phyloP scores from a whole-genome alignment of 371 early-diverging fungal genomes.

The Lichtheimia hyalospora region DNA sequence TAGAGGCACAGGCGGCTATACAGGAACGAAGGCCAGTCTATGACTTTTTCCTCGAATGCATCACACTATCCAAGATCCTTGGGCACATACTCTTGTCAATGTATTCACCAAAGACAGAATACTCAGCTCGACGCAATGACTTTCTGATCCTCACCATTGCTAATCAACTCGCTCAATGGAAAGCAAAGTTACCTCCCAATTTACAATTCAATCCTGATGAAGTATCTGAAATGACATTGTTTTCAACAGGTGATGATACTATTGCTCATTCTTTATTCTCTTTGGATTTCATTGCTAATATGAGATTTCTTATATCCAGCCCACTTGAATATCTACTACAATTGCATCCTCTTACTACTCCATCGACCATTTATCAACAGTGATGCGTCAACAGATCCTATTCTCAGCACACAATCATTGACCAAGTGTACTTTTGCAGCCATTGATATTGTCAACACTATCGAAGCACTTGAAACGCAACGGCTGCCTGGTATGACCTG shows the following conservation, averaged over 20 bases:
- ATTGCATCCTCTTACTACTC: constrained; percentile 22
- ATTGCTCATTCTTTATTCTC: too few species aligned
- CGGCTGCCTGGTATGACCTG: constrained; percentile 27
- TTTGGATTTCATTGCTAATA: background rate
- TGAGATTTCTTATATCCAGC: constrained; percentile 5
- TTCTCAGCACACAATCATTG: constrained; percentile 26
- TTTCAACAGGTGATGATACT: too few species aligned
- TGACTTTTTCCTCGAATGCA: background rate
- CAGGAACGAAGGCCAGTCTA: background rate
- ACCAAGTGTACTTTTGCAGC: constrained; percentile 34
- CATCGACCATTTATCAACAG: constrained; percentile 21
- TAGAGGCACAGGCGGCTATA: background rate
- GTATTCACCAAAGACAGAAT: constrained; percentile 21
- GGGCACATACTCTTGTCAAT: constrained; percentile 31
- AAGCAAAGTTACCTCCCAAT: constrained; percentile 14
- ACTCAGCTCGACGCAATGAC: background rate
- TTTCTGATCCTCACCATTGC: too few species aligned
- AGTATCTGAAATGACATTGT: too few species aligned
- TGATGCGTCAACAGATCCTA: constrained; percentile 8
- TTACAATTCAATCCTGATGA: constrained; percentile 4
- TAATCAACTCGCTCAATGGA: constrained; percentile 6
- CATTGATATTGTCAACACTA: constrained; percentile 15
- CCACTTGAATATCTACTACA: background rate
- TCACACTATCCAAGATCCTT: constrained; percentile 22
- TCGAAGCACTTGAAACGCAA: constrained; percentile 14